Percentiles rank a stretch among this genome's conserved stretches.
Conservation (phyloP, 768 basidiomycete species). For the Cystoderma amianthinum region DNA sequence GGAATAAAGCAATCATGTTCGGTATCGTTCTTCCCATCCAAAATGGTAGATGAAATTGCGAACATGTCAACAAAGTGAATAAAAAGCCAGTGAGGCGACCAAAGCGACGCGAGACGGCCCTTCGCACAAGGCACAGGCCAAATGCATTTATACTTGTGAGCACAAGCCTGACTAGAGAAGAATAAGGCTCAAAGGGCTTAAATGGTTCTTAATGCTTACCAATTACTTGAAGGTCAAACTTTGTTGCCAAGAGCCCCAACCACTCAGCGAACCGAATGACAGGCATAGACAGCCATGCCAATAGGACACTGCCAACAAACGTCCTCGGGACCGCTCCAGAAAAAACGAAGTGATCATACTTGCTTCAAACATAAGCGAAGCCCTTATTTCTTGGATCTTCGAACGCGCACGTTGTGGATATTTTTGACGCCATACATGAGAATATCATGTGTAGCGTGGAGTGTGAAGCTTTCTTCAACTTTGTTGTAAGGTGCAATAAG, state of each 20-base stretch:
- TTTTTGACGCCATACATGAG: constrained; percentile 62
- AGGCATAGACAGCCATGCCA: constrained; percentile 54
- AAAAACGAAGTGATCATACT: constrained; percentile 91
- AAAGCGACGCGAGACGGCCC: constrained; percentile 56
- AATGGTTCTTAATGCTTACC: constrained; percentile 32
- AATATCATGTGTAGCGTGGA: constrained; percentile 88
- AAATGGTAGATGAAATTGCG: constrained; percentile 89
- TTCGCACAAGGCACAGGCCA: constrained; percentile 56
- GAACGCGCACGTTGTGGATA: constrained; percentile 42
- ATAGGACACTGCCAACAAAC: constrained; percentile 69
- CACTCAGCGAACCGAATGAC: constrained; percentile 31
- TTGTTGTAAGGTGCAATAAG: constrained; percentile 84
- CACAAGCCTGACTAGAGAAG: constrained; percentile 57
- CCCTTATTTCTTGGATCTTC: background rate
- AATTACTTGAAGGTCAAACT: constrained; percentile 65
- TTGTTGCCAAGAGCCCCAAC: constrained; percentile 40
- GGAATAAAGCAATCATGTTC: constrained; percentile 85
- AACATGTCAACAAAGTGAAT: constrained; percentile 64
- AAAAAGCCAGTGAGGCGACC: constrained; percentile 48
- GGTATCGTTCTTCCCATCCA: constrained; percentile 93
- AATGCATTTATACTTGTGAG: constrained; percentile 62
- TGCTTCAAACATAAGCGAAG: background rate
- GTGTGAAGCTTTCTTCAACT: constrained; percentile 95
- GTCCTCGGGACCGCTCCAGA: constrained; percentile 87
- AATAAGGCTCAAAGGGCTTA: background rate